Evolutionary conservation across 2,329 filamentous ascomycete species (phyloP), one percentile per base, ranked within the genome.

Genomic region (Hypomyces rosellus): DNA sequence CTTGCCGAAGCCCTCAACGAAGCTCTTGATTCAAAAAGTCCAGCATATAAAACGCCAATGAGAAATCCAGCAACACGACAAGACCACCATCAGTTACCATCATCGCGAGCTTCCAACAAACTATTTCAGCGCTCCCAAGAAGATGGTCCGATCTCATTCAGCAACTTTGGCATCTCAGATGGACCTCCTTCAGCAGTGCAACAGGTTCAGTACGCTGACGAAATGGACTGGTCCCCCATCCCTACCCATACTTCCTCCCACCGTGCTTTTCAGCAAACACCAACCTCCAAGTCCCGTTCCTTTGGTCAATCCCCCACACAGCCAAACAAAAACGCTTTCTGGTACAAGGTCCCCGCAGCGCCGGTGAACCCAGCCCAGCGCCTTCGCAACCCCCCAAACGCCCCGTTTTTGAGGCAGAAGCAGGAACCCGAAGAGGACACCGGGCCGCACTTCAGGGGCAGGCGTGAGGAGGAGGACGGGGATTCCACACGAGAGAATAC

Each of bases 191-290:
- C 55, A 30, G 55, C 38, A 25, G 37, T 52, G 2, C 55, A 56
- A 34, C 54, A 61, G 18, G 47, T 61, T 1, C 66, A 71, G 8
- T 70, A 76, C 50, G 71, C 70, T 1, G 79, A 85, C 37, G 77
- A 78, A 49, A 90, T 91, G 87, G 87, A 90, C 60, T 89, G 86
- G 82, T 79, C 82, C 2, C 84, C 84, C 1, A 81, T 81, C 0
- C 51, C 48, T 12, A 50, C 34, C 5, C 45, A 45, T 20, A 69
- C 72, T 49, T 75, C 76, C n/a, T 69, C 72, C 45, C 69, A 82
- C 53, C 76, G 78, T 48, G 78, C 77, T 8, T 82, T 83, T 61
- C 74, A 71, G 52, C 67, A 74, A 41, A 65, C 69, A 42, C 65
- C 72, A 34, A 57, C 70, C 14, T 64, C 70, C 39, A 66, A 64